phyloP scores from a whole-genome alignment of 768 basidiomycete genomes.

The Coprinellus aureogranulatus region DNA sequence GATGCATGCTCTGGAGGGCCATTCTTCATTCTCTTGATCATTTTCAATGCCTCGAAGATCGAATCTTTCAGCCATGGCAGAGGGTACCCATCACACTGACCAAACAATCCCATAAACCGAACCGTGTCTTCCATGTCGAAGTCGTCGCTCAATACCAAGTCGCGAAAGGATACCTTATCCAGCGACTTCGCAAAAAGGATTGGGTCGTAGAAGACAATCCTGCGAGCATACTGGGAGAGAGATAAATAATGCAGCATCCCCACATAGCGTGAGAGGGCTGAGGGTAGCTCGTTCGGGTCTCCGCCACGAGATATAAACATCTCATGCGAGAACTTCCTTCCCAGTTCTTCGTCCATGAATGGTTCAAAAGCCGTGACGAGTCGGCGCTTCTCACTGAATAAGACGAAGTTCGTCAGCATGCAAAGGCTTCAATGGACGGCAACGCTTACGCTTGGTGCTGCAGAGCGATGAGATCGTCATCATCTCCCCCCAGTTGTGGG shows the following conservation, averaged over 20 bases:
- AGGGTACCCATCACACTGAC: constrained; percentile 14
- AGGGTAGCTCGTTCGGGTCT: background rate
- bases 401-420: too few species aligned
- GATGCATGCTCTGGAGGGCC: background rate
- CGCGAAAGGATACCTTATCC: constrained; percentile 29
- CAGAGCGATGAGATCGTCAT: background rate
- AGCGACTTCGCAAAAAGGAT: constrained; percentile 25
- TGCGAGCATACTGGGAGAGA: constrained; percentile 23
- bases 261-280: background rate
- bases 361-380: background rate
- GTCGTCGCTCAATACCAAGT: constrained; percentile 29
- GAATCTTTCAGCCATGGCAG: constrained; percentile 27
- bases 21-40: background rate
- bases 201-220: constrained; percentile 28
- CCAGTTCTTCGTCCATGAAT: background rate
- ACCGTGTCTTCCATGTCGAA: constrained; percentile 23
- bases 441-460: background rate
- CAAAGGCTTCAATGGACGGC: too few species aligned
- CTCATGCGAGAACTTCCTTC: background rate
- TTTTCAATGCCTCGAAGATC: constrained; percentile 17
- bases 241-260: background rate
- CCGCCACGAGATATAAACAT: background rate
- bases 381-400: background rate
- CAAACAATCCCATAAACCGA: background rate
- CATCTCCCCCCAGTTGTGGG: background rate